Base-by-base conservation (phyloP, 2,329 filamentous ascomycete genomes). In the Paecilomyces formosus region DNA sequence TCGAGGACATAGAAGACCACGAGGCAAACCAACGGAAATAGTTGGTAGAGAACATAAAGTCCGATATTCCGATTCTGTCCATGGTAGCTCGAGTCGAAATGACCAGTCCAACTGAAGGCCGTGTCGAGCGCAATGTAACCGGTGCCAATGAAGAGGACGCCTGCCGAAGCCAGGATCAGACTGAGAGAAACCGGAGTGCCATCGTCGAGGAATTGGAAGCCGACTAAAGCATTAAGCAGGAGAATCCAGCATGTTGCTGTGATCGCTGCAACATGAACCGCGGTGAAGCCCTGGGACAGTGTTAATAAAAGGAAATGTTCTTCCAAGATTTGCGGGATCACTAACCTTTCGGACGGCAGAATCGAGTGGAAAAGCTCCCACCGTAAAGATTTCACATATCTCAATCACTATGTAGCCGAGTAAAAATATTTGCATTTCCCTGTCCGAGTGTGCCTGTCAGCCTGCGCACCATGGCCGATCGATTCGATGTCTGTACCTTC, bases 111-210 rank as follows among this genome's bases (percentile, higher is more conserved):
- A 64, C 81, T 78, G 72, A 91, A 92, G 15, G 89, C 93, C 0
- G 93, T 97, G 72, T 99, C 94, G 62, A 99, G 87, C 12, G 92
- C 89, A 69, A 99, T 95, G 74, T 97, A 99, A 33, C 92, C 93
- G 1, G 92, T 96, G 58, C 94, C 94, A 62, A 97, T 80, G 68
- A 97, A 89, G 57, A 97, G 78, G 13, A 85, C 78, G 11, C 80
- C 75, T 0, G 88, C 87, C 13, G 93, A 97, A 50, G 78, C 78
- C 55, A 87, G 62, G 56, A 96, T 85, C 3, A 97, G 81, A 5
- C 84, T 88, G 13, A 97, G 69, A 0, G 93, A 97, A 24, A 95
- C 74, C 0, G 88, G 82, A 0, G 94, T 99, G 54, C 94, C 94
- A 67, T 99, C 94, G 65, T 99, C 94, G 52, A 97, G 80, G 22